Percentiles rank a stretch among this genome's conserved stretches.
Conservation (phyloP, 352 stramenopile species). For the Blastocystis sp. region DNA sequence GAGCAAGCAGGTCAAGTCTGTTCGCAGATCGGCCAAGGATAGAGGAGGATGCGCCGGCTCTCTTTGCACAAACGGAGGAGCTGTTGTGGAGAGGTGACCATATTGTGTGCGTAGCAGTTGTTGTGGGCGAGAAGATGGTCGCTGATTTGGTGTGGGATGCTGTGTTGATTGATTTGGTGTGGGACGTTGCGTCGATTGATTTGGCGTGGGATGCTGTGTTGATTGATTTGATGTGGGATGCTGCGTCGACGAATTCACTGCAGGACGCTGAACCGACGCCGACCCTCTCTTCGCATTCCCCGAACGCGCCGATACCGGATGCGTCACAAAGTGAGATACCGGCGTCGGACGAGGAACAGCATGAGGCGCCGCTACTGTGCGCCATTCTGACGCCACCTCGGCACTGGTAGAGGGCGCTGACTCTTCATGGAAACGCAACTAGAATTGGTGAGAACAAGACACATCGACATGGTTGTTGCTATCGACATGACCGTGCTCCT, state of each 20-base stretch:
- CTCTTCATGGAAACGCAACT: too few species aligned
- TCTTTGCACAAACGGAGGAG: slow-evolving; percentile 1
- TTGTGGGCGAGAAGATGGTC: not conserved
- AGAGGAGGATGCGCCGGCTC: not conserved
- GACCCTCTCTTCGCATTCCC: not conserved
- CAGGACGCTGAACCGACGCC: not conserved
- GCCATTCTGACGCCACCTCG: too few species aligned
- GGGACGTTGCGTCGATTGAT: not conserved
- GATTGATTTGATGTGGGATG: not conserved
- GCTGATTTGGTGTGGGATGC: not conserved
- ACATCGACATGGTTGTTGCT: not conserved
- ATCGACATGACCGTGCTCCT: not conserved
- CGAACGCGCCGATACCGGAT: not conserved
- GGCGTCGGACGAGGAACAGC: not conserved
- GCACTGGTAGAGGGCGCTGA: too few species aligned
- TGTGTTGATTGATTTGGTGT: not conserved
- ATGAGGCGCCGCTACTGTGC: not conserved
- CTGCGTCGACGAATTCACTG: not conserved
- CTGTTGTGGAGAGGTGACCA: not conserved
- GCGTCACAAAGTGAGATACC: not conserved
- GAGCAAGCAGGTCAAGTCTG: not conserved
- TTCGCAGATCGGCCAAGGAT: not conserved
- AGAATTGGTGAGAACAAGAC: not conserved
- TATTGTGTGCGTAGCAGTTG: not conserved
- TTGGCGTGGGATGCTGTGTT: not conserved